Percentiles rank a stretch among this genome's conserved stretches.
Conservation (phyloP, 768 basidiomycete genomes). For the Leccinum subgranulosum region DNA sequence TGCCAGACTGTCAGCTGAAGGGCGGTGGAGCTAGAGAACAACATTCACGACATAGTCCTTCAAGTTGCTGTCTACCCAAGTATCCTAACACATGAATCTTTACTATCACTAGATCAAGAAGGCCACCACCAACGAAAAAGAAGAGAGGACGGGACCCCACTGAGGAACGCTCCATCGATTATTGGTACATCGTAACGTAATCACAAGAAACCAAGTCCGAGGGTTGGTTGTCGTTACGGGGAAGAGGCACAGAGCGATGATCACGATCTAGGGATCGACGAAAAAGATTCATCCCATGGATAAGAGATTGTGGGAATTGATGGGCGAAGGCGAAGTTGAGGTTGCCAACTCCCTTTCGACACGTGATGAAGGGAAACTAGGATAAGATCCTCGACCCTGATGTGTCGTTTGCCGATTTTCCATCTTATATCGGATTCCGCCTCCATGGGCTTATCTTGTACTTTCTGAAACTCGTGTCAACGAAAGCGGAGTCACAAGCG, state of each 20-base stretch:
- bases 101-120: neutral
- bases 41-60: neutral
- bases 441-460: constrained; percentile 51
- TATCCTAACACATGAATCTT: neutral
- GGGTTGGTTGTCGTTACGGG: neutral
- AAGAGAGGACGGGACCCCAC: neutral
- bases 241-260: neutral
- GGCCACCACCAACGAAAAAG: neutral
- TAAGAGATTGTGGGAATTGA: neutral
- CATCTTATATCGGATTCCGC: constrained; percentile 60
- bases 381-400: constrained; percentile 63
- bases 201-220: neutral
- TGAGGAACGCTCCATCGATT: neutral
- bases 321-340: constrained; percentile 56
- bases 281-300: constrained; percentile 1
- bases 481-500: neutral
- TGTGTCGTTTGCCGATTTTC: constrained; percentile 56
- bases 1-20: neutral
- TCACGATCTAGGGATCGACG: constrained; percentile 1
- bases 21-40: neutral
- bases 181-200: neutral
- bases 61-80: neutral
- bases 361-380: constrained; percentile 82
- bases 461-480: constrained; percentile 38
- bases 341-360: constrained; percentile 81